Base-by-base conservation (phyloP, 352 stramenopile genomes). In the Globisporangium canariense region DNA sequence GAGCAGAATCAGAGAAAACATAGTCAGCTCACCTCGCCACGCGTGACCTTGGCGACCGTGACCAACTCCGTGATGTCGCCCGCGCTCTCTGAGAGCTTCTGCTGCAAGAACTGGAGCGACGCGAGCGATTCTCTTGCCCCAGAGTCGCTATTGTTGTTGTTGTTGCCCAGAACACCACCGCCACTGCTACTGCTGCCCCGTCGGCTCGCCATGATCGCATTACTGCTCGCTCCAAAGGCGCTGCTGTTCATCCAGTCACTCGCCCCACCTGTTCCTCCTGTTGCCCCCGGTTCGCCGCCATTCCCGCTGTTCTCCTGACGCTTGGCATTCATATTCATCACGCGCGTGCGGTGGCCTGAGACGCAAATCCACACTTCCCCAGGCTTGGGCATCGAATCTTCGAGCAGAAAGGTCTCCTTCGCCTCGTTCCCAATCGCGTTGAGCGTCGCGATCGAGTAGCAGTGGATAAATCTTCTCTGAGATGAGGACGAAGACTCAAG, bases 291-390 rank as follows among this genome's bases (percentile, higher is more conserved):
- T 55, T 4, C 8, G 7, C 34, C 16, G 30, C 16, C 13, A 34
- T 22, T 47, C 10, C 14, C n/a, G 22, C 30, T 64, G 38, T 67
- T 65, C 10, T 74, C 70, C 46, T 69, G 64, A 18, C 73, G 73
- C 49, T 68, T 74, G 6, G 64, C 65, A 30, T 73, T 79, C 45
- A 65, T 62, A 36, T 69, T 71, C 30, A 65, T 63, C 16, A 66
- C 57, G 59, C 80, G 68, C 28, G 75, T 70, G 4, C 81, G 79
- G 54, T 93, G 80, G 16, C 75, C 73, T 0, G 80, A 81, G 6
- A 88, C 64, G 38, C 81, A 89, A n/a, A 88, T 60, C 81, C 84
- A 93, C 3, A 93, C 81, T 64, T 93, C 84, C 0, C 81, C 81
- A 4, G 79, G 73, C 58, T 91, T 93, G 11, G 81, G 84, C 78